These are phyloP conservation scores for Capsella bursapastoris DNA, from an alignment of 345 rosid genomes.

Conservation along the genomic window DNA sequence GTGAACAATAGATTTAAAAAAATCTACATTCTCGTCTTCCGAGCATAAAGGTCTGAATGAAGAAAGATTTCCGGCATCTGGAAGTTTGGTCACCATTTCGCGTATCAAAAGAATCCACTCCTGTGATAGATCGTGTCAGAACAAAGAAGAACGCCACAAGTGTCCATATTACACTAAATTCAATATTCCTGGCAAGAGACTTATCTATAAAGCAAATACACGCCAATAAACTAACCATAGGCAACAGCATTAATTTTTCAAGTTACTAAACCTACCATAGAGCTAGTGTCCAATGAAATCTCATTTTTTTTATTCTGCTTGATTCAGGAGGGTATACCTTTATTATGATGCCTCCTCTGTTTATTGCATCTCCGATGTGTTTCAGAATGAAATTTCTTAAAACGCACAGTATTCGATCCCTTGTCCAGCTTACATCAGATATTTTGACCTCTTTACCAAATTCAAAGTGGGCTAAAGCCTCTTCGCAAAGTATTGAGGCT, in stretches of 20 bases:
- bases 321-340: conserved; percentile 61
- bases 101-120: conserved; percentile 88
- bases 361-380: conserved; percentile 71
- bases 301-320: neutral
- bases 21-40: conserved; percentile 84
- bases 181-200: conserved; percentile 13
- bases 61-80: conserved; percentile 60
- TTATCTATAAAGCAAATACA: conserved; percentile 11
- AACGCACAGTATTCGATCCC: conserved; percentile 48
- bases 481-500: conserved; percentile 51
- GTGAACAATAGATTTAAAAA: conserved; percentile 75
- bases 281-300: conserved; percentile 6
- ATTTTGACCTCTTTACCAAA: conserved; percentile 42
- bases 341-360: conserved; percentile 55
- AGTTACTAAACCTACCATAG: conserved; percentile 18
- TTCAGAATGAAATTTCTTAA: conserved; percentile 71
- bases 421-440: conserved; percentile 63
- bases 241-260: conserved; percentile 1
- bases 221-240: conserved; percentile 16
- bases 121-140: conserved; percentile 49
- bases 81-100: conserved; percentile 79
- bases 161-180: conserved; percentile 8
- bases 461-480: conserved; percentile 39
- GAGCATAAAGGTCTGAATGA: conserved; percentile 71
- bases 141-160: conserved; percentile 7